Conservation (phyloP, 2,329 filamentous ascomycete genomes). For the Aspergillus fumigatiaffinis region DNA sequence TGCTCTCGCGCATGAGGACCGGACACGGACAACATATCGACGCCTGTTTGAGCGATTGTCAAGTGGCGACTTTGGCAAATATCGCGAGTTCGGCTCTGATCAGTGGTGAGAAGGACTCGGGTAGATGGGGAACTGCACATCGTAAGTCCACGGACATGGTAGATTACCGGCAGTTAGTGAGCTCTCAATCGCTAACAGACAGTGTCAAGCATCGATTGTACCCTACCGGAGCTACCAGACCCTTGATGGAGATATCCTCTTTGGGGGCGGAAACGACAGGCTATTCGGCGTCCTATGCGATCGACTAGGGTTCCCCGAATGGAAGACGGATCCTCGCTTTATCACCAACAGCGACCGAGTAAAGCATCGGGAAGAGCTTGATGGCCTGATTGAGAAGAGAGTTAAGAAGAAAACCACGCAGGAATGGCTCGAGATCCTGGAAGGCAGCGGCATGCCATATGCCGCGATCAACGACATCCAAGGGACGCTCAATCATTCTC, state of each 20-base stretch:
- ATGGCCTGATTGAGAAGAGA: conserved; percentile 71
- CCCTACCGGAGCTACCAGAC: conserved; percentile 82
- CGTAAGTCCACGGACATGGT: conserved; percentile 49
- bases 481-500: conserved; percentile 74
- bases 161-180: neutral
- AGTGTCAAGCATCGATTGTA: conserved; percentile 77
- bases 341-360: conserved; percentile 58
- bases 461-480: conserved; percentile 93
- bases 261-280: conserved; percentile 62
- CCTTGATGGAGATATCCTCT: conserved; percentile 58
- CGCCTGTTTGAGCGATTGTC: conserved; percentile 85
- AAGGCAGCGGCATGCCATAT: conserved; percentile 91
- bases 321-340: conserved; percentile 55
- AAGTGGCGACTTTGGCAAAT: conserved; percentile 91
- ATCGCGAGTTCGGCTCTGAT: conserved; percentile 90
- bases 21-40: conserved; percentile 90
- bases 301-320: conserved; percentile 55
- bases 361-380: conserved; percentile 68
- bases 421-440: conserved; percentile 82
- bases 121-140: conserved; percentile 94
- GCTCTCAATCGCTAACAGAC: conserved; percentile 8
- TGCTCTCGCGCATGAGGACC: conserved; percentile 70
- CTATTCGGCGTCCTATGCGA: conserved; percentile 59
- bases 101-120: conserved; percentile 79
- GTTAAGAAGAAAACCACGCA: conserved; percentile 74